Evolutionary conservation across 768 basidiomycete genomes (phyloP).

Genomic region (Pulveroboletus sp.): DNA sequence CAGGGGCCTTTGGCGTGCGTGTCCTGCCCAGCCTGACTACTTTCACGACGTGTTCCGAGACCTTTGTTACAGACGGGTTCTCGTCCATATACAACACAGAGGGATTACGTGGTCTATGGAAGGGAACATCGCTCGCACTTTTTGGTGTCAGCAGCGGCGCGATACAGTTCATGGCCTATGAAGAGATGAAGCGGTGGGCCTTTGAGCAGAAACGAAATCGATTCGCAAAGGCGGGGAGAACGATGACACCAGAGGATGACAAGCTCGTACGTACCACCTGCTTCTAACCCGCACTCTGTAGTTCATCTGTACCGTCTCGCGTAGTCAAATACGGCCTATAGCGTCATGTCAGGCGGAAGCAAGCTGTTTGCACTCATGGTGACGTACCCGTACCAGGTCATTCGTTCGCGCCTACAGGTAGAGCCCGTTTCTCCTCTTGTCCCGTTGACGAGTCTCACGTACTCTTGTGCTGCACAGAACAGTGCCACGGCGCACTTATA

Average conservation of each 20-base stretch:
- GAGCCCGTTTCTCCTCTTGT: slow-evolving; percentile 9
- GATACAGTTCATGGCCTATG: slow-evolving; percentile 93
- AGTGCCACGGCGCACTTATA: slow-evolving; percentile 63
- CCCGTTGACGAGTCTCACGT: not conserved
- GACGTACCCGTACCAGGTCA: slow-evolving; percentile 97
- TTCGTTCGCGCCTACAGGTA: slow-evolving; percentile 91
- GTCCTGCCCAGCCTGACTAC: not conserved
- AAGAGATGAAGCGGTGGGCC: slow-evolving; percentile 90
- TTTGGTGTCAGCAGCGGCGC: slow-evolving; percentile 94
- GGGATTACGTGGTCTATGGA: slow-evolving; percentile 76
- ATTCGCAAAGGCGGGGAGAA: slow-evolving; percentile 53
- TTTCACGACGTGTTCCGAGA: not conserved
- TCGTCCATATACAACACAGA: slow-evolving; percentile 65
- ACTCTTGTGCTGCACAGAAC: slow-evolving; percentile 40
- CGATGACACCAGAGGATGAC: slow-evolving; percentile 70
- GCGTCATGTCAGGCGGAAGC: slow-evolving; percentile 85
- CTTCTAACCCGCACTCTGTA: not conserved
- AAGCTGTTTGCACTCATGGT: slow-evolving; percentile 77
- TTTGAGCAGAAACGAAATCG: slow-evolving; percentile 71
- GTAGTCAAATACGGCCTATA: slow-evolving; percentile 89
- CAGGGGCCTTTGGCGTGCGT: slow-evolving; percentile 67
- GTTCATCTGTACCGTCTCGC: not conserved
- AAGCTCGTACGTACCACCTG: slow-evolving; percentile 62
- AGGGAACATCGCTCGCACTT: slow-evolving; percentile 82
- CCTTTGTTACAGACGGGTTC: slow-evolving; percentile 54